Percentiles rank a stretch among this genome's conserved stretches.
These are phyloP conservation scores for Cercospora beticola DNA, from an alignment of 2,329 filamentous ascomycete species.

Conservation along the genomic window DNA sequence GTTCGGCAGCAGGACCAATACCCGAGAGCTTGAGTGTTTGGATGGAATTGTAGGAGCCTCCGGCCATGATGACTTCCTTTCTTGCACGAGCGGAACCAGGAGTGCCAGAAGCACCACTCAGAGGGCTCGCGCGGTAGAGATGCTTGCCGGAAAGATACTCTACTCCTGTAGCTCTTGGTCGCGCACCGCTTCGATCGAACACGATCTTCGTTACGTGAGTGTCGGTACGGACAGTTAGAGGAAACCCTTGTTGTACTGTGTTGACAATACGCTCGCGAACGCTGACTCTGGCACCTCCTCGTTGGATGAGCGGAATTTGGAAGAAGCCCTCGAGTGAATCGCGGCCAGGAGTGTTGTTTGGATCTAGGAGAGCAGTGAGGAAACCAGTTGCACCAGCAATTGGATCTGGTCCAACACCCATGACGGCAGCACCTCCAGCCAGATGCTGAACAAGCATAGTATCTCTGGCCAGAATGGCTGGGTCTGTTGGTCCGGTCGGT, in stretches of 20 bases:
- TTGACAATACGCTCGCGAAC: conserved; percentile 58
- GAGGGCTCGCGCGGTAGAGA: conserved; percentile 42
- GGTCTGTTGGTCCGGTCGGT: conserved; percentile 26
- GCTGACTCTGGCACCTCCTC: conserved; percentile 53
- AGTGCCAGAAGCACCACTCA: conserved; percentile 36
- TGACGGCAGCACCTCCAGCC: conserved; percentile 26
- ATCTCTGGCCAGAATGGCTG: conserved; percentile 26
- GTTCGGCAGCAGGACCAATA: conserved; percentile 55
- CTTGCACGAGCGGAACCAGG: conserved; percentile 44
- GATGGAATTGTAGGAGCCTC: conserved; percentile 61
- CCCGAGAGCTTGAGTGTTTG: conserved; percentile 65
- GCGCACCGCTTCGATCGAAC: conserved; percentile 58
- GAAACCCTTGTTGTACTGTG: conserved; percentile 51
- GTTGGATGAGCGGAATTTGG: conserved; percentile 58
- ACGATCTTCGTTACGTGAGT: conserved; percentile 64
- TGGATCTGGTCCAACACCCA: conserved; percentile 34
- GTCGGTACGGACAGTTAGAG: conserved; percentile 59
- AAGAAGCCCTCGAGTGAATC: conserved; percentile 54
- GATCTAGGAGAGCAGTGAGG: conserved; percentile 50
- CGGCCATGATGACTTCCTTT: conserved; percentile 45
- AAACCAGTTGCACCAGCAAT: conserved; percentile 47
- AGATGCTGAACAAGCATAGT: conserved; percentile 24
- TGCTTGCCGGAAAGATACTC: conserved; percentile 42
- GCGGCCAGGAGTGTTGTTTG: conserved; percentile 40
- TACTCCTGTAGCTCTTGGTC: conserved; percentile 47